These are phyloP conservation scores for Centrapalus pauciflorus DNA, from an alignment of 129 eudicot genomes.

Conservation along the genomic window DNA sequence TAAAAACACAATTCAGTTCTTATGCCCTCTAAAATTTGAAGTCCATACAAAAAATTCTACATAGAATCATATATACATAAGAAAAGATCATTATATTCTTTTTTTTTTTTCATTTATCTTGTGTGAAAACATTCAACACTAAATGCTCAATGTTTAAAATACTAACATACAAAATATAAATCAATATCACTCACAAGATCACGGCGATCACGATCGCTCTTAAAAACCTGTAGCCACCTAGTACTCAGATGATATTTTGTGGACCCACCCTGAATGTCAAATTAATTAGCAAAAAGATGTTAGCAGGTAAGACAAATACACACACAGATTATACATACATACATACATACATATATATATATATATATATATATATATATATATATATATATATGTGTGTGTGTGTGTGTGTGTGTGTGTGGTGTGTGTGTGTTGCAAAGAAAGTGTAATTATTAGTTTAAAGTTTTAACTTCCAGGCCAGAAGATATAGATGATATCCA, in stretches of 20 bases:
- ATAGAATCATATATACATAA: background rate
- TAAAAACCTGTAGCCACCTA: slow-evolving; percentile 89
- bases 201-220: slow-evolving; percentile 95
- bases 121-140: background rate
- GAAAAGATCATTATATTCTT: background rate
- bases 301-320: slow-evolving; percentile 1
- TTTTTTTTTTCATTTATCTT: background rate
- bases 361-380: too few relatives aligned
- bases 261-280: slow-evolving; percentile 78
- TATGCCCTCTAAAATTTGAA: slow-evolving; percentile 3
- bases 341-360: too few relatives aligned
- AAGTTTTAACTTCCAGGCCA: too few relatives aligned
- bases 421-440: too few relatives aligned
- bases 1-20: slow-evolving; percentile 11
- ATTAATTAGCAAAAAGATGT: slow-evolving; percentile 7
- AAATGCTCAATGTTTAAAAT: background rate
- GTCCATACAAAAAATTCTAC: background rate
- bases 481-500: too few relatives aligned
- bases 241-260: slow-evolving; percentile 89
- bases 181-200: slow-evolving; percentile 76
- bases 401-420: too few relatives aligned
- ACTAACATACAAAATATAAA: background rate
- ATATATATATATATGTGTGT: too few relatives aligned
- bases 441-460: too few relatives aligned
- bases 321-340: too few relatives aligned